Evolutionary conservation across 768 basidiomycete genomes (phyloP).

Genomic region (Termitomyces titanicus): DNA sequence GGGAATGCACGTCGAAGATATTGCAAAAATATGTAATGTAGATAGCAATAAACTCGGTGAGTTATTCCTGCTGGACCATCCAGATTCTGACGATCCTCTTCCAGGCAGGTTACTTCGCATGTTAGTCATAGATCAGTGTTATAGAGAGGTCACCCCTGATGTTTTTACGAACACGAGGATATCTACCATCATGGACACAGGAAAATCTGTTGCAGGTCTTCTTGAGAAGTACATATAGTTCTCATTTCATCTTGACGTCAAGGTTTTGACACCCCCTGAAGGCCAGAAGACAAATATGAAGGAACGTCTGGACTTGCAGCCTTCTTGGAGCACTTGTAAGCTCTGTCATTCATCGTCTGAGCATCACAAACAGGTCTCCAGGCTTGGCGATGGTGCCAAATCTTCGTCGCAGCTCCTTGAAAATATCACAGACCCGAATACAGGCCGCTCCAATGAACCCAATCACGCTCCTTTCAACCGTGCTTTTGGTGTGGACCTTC

Average conservation of each 20-base stretch:
- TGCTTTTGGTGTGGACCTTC: not conserved
- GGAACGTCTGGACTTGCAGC: conserved; percentile 25
- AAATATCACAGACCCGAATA: conserved; percentile 19
- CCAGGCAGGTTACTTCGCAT: conserved; percentile 24
- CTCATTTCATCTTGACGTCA: not conserved
- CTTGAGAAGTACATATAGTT: conserved; percentile 20
- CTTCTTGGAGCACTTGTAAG: conserved; percentile 22
- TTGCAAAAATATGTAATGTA: conserved; percentile 27
- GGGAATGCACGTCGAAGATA: conserved; percentile 36
- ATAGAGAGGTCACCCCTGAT: conserved; percentile 31
- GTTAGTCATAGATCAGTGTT: conserved; percentile 31
- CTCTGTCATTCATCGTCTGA: not conserved
- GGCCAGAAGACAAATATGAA: conserved; percentile 25
- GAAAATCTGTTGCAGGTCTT: conserved; percentile 24
- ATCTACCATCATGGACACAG: conserved; percentile 26
- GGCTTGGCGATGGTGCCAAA: conserved; percentile 20
- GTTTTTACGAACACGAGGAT: conserved; percentile 34
- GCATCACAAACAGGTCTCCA: conserved; percentile 3
- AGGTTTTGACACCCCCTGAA: not conserved
- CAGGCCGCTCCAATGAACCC: conserved; percentile 16
- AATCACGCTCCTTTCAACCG: conserved; percentile 11
- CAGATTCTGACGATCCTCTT: not conserved
- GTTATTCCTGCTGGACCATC: not conserved
- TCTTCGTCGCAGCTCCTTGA: conserved; percentile 24
- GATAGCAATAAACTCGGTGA: conserved; percentile 33